Conservation (phyloP, 345 rosid species). For the Cardamine resedifolia region DNA sequence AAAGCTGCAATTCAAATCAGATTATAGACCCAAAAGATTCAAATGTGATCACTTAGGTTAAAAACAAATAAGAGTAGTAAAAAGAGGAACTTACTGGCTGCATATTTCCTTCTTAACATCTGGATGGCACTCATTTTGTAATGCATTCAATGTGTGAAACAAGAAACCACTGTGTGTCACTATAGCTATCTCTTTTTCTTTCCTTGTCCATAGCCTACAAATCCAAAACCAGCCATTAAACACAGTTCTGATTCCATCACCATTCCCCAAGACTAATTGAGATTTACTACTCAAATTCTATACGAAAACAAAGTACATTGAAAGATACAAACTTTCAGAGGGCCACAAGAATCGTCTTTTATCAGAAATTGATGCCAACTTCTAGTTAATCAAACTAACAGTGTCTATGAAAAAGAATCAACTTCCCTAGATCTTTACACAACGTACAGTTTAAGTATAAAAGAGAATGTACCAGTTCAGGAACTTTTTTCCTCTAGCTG, state of each 20-base stretch:
- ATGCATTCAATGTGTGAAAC: conserved; percentile 66
- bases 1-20: conserved; percentile 54
- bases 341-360: not conserved
- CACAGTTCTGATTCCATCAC: not conserved
- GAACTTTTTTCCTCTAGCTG: conserved; percentile 76
- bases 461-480: conserved; percentile 61
- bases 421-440: not conserved
- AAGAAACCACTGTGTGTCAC: conserved; percentile 97
- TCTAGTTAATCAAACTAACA: not conserved
- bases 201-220: conserved; percentile 91
- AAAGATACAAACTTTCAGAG: conserved; percentile 14
- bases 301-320: not conserved
- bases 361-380: not conserved
- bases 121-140: conserved; percentile 81
- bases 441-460: not conserved
- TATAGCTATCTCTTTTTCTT: conserved; percentile 95
- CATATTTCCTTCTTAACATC: conserved; percentile 71
- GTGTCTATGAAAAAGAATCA: not conserved
- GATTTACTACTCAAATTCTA: not conserved
- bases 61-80: not conserved
- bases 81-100: conserved; percentile 54
- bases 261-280: not conserved
- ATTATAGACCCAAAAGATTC: not conserved
- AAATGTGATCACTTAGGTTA: not conserved
- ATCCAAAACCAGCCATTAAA: conserved; percentile 14